phyloP scores from a whole-genome alignment of 306 rosid genomes.

The Quercus cerris region DNA sequence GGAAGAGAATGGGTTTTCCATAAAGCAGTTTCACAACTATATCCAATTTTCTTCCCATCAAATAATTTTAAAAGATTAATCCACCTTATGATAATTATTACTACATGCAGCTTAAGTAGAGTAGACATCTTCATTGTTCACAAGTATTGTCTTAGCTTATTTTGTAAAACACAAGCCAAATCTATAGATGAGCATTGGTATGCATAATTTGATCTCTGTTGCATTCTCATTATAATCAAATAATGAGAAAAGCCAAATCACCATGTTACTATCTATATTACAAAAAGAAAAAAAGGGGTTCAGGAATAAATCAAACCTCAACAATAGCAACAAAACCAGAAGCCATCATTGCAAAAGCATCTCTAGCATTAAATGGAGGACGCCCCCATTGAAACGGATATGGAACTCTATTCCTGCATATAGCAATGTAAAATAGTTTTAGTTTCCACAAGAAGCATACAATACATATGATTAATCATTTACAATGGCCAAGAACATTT shows the following conservation, averaged over 20 bases:
- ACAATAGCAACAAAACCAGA: constrained; percentile 70
- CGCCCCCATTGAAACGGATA: constrained; percentile 94
- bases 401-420: constrained; percentile 80
- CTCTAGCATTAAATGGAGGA: constrained; percentile 69
- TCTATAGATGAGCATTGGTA: background rate
- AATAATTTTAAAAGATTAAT: background rate
- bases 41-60: background rate
- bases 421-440: background rate
- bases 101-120: too few species aligned
- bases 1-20: background rate
- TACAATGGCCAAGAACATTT: background rate
- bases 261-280: background rate
- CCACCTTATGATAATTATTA: too few species aligned
- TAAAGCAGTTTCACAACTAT: background rate
- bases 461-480: constrained; percentile 1
- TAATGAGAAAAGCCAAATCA: background rate
- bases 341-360: constrained; percentile 66
- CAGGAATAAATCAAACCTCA: constrained; percentile 47
- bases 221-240: constrained; percentile 3
- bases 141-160: too few species aligned
- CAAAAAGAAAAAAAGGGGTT: background rate
- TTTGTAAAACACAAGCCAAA: background rate
- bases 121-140: too few species aligned
- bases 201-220: background rate
- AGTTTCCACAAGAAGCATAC: background rate